phyloP scores from a whole-genome alignment of 2,329 filamentous ascomycete species.

The Ceratocystiopsis sp. region DNA sequence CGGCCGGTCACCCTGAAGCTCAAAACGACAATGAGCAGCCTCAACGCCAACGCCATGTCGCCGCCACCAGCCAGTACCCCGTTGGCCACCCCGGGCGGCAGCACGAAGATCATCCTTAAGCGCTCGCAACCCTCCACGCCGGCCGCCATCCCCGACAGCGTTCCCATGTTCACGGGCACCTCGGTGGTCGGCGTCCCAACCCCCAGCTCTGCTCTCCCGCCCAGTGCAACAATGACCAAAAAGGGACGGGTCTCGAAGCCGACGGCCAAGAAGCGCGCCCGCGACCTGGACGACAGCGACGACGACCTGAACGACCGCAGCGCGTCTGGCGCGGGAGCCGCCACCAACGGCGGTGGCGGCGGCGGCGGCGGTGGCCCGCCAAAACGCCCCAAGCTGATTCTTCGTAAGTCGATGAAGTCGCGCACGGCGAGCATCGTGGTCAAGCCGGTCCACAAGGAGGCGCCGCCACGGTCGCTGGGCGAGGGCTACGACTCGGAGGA shows the following conservation, averaged over 20 bases:
- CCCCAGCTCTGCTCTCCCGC: constrained; percentile 3
- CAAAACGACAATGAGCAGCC: too few species aligned
- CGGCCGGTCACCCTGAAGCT: constrained; percentile 10
- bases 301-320: constrained; percentile 13
- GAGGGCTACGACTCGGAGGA: constrained; percentile 95
- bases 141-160: constrained; percentile 13
- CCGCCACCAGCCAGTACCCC: constrained; percentile 7
- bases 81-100: neutral
- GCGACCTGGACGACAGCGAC: constrained; percentile 36
- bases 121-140: constrained; percentile 15
- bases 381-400: constrained; percentile 38
- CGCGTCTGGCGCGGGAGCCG: constrained; percentile 3
- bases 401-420: constrained; percentile 28
- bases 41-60: constrained; percentile 6
- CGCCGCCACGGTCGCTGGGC: constrained; percentile 53
- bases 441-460: constrained; percentile 32
- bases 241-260: constrained; percentile 42
- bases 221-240: constrained; percentile 31
- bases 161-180: neutral
- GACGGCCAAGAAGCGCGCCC: constrained; percentile 44
- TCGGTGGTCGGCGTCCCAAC: neutral
- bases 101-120: constrained; percentile 14
- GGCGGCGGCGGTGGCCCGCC: constrained; percentile 9
- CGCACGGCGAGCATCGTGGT: constrained; percentile 15
- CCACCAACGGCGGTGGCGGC: constrained; percentile 7